Evolutionary conservation across 1,284 basidiomycete species (phyloP).

Genomic region (Rhodotorula sp.): DNA sequence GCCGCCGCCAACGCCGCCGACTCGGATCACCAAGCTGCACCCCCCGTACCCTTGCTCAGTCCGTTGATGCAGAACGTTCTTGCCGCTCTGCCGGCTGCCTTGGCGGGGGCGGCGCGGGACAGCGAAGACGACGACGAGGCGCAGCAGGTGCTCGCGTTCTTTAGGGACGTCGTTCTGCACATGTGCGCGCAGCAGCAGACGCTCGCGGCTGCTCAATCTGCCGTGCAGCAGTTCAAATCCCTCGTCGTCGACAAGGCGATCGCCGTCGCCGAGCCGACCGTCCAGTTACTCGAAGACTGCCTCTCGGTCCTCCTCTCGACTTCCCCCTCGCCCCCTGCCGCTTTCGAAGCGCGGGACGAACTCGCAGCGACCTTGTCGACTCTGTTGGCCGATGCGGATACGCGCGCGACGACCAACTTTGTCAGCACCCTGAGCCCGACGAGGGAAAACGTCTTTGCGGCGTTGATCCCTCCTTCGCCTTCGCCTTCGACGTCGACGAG

Average conservation of each 20-base stretch:
- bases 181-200: slow-evolving; percentile 7
- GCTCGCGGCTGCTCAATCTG: not conserved
- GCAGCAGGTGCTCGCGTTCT: slow-evolving; percentile 11
- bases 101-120: not conserved
- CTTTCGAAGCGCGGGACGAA: not conserved
- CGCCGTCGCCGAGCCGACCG: not conserved
- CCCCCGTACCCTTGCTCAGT: not conserved
- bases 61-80: slow-evolving; percentile 25
- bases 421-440: not conserved
- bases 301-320: slow-evolving; percentile 7
- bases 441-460: slow-evolving; percentile 11
- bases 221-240: not conserved
- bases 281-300: slow-evolving; percentile 5
- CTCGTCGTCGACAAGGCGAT: slow-evolving; percentile 2
- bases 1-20: not conserved
- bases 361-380: not conserved
- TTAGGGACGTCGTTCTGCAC: slow-evolving; percentile 9
- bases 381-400: not conserved
- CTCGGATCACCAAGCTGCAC: not conserved
- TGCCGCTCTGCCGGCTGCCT: not conserved
- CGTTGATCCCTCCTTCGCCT: too few relatives aligned
- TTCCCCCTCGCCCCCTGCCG: not conserved
- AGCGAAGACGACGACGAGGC: not conserved
- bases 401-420: not conserved
- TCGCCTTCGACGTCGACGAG: slow-evolving; percentile 9